Evolutionary conservation across 129 eudicot genomes (phyloP).

Genomic region (Tagetes patula): DNA sequence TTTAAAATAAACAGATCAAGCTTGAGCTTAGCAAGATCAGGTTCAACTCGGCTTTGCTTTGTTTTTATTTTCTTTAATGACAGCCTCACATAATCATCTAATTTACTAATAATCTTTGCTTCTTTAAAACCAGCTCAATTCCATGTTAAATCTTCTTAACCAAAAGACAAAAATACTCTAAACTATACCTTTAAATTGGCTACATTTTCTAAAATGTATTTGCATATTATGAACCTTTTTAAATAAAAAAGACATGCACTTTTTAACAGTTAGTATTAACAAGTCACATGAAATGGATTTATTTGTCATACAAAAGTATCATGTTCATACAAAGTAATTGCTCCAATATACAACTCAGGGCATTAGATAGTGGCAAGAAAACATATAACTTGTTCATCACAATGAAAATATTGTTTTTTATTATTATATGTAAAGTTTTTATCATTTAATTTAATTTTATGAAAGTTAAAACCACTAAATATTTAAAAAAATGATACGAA

Average conservation of each 20-base stretch:
- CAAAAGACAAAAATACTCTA: background rate
- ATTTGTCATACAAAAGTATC: background rate
- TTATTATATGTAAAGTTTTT: too few relatives aligned
- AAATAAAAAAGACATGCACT: background rate
- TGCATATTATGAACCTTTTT: background rate
- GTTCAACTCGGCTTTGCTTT: too few relatives aligned
- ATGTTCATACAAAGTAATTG: background rate
- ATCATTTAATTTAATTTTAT: too few relatives aligned
- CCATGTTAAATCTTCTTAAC: too few relatives aligned
- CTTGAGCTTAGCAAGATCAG: too few relatives aligned
- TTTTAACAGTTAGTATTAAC: background rate
- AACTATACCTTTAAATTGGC: background rate
- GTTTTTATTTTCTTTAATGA: too few relatives aligned
- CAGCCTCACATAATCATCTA: too few relatives aligned
- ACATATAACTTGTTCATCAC: background rate
- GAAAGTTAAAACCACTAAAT: background rate
- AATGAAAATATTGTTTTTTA: too few relatives aligned
- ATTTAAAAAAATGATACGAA: background rate
- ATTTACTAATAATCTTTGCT: too few relatives aligned
- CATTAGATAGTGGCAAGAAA: background rate
- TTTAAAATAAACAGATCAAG: too few relatives aligned
- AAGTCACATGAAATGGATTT: background rate
- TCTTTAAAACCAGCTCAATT: too few relatives aligned
- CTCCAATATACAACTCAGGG: background rate
- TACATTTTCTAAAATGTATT: background rate